phyloP scores from a whole-genome alignment of 805 yeast species.

The Komagataella pseudopastoris region DNA sequence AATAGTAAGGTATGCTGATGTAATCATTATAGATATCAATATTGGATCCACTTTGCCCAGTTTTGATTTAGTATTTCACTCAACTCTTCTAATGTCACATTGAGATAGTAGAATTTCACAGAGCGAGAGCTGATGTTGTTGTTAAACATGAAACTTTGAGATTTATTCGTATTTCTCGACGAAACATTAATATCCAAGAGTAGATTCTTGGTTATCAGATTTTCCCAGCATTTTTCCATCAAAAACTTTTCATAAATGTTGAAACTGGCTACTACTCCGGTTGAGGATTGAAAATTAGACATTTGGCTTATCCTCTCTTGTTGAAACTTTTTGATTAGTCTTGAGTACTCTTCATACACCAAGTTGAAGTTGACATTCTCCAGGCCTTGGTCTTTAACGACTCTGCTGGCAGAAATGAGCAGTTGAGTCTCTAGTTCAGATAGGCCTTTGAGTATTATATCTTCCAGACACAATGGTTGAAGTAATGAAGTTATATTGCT shows the following conservation, averaged over 20 bases:
- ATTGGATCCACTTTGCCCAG: not conserved
- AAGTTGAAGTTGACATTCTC: conserved; percentile 63
- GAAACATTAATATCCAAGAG: conserved; percentile 15
- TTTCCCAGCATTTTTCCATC: conserved; percentile 65
- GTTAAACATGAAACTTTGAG: conserved; percentile 7
- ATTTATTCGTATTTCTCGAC: conserved; percentile 6
- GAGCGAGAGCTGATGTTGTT: conserved; percentile 13
- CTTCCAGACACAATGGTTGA: conserved; percentile 13
- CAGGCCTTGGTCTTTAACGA: conserved; percentile 35
- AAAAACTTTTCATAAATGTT: conserved; percentile 51
- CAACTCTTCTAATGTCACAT: conserved; percentile 28
- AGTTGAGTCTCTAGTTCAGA: conserved; percentile 64
- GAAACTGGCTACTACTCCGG: conserved; percentile 24
- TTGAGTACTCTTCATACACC: conserved; percentile 63
- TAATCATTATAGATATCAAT: not conserved
- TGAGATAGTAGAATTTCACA: conserved; percentile 35
- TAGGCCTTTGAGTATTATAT: conserved; percentile 20
- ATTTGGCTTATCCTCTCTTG: conserved; percentile 16
- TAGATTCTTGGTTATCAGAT: conserved; percentile 40
- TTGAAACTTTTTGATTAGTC: conserved; percentile 32
- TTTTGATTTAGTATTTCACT: conserved; percentile 1
- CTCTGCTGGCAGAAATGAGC: conserved; percentile 62
- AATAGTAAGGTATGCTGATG: not conserved
- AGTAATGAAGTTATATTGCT: conserved; percentile 6
- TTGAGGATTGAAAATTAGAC: conserved; percentile 13